A percentile compares a stretch with the other conserved stretches of the same genome.
Evolutionary conservation across 2,329 filamentous ascomycete species (phyloP).

Genomic region (Hymenoscyphus albidus): DNA sequence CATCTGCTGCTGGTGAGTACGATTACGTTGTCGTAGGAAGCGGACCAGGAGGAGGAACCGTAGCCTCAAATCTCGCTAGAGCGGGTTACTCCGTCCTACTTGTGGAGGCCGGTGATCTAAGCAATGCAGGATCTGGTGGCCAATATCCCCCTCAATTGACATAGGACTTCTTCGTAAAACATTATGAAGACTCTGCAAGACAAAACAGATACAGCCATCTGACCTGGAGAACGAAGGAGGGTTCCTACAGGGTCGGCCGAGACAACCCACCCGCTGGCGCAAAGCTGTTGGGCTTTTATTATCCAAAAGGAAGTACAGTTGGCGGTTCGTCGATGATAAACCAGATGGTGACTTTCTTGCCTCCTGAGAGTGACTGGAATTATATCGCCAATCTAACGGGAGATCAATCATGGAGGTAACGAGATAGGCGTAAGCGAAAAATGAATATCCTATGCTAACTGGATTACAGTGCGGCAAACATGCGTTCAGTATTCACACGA

Average conservation of each 20-base stretch:
- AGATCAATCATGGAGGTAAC: constrained; percentile 40
- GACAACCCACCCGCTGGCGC: constrained; percentile 35
- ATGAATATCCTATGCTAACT: not conserved
- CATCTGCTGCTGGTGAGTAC: constrained; percentile 33
- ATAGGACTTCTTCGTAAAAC: constrained; percentile 45
- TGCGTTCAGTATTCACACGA: constrained; percentile 40
- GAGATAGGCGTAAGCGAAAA: not conserved
- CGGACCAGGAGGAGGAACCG: constrained; percentile 48
- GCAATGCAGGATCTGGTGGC: constrained; percentile 47
- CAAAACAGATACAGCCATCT: constrained; percentile 21
- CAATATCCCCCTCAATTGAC: constrained; percentile 41
- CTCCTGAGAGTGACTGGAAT: constrained; percentile 42
- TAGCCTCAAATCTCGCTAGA: constrained; percentile 48
- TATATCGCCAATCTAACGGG: constrained; percentile 41
- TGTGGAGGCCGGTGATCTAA: constrained; percentile 51
- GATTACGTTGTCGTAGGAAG: constrained; percentile 54
- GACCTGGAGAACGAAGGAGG: constrained; percentile 37
- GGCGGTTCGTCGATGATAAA: constrained; percentile 39
- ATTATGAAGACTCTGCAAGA: constrained; percentile 19
- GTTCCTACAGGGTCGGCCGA: constrained; percentile 22
- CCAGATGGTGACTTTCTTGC: constrained; percentile 39
- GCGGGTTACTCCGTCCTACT: constrained; percentile 49
- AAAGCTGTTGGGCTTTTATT: constrained; percentile 36
- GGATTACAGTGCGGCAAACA: constrained; percentile 31
- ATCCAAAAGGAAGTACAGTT: constrained; percentile 39